Percentiles rank a stretch among this genome's conserved stretches.
These are phyloP conservation scores for Fraxinus baroniana DNA, from an alignment of 305 asterid species.

Conservation along the genomic window DNA sequence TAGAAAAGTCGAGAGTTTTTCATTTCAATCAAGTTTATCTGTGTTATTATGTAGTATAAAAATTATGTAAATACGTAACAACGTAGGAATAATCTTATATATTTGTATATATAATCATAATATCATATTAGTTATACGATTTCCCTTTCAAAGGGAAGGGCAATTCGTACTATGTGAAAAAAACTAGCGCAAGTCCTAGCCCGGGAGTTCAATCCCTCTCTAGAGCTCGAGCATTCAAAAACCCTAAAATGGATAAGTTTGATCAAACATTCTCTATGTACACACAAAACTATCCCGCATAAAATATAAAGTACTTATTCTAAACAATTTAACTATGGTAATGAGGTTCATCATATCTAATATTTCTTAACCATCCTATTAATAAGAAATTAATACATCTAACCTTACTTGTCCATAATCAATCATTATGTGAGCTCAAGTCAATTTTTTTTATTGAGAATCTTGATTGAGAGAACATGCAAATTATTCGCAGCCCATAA, in stretches of 20 bases:
- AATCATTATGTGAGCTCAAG: not conserved
- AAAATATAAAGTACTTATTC: not conserved
- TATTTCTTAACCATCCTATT: conserved; percentile 8
- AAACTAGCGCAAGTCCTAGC: no score
- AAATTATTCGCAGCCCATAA: conserved; percentile 25
- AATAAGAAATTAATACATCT: not conserved
- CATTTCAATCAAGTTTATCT: not conserved
- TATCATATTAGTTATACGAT: no score
- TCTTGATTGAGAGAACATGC: conserved; percentile 17
- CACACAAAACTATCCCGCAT: not conserved
- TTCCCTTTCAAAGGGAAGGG: no score
- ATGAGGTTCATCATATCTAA: conserved; percentile 17
- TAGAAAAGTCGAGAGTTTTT: no score
- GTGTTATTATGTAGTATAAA: no score
- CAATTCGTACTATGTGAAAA: no score
- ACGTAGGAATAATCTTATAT: no score
- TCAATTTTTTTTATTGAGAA: not conserved
- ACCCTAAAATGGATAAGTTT: not conserved
- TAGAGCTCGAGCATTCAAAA: no score
- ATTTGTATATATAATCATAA: no score
- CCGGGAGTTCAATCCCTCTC: no score
- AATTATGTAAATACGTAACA: not conserved
- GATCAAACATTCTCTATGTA: not conserved
- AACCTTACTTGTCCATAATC: conserved; percentile 1
- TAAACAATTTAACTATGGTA: conserved; percentile 7